Base-by-base conservation (phyloP, 495 filamentous ascomycete species). In the Annulohypoxylon nitens region DNA sequence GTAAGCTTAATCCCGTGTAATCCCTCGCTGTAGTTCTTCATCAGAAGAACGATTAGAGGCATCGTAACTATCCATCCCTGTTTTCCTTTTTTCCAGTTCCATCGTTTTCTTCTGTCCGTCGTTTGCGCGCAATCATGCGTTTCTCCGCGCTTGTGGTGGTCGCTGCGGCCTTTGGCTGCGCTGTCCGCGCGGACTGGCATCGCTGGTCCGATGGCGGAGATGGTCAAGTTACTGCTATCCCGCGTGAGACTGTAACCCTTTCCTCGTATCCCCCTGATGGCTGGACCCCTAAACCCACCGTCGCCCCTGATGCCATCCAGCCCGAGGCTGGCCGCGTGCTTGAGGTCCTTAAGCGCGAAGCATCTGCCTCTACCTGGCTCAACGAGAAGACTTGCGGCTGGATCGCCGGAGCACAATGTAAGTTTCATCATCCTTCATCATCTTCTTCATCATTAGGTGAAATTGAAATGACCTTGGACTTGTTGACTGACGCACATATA, bases 331-430 rank as follows among this genome's bases (percentile, higher is more conserved):
- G 75, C 0, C 36, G 10, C 0, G 73, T 71, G 12, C 25, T 79
- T 8, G 73, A 76, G 34, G 14, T 76, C 0, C 53, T 78, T 1
- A 43, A 55, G 16, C 59, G 61, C 47, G 53, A 58, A 10, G 50
- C 25, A 1, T 61, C 18, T n/a, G 74, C 67, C 30, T 69, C 75
- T 14, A 3, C 11, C 2, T 84, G 78, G 78, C 41, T 69, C 1
- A 80, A 83, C 54, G 30, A 33, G 0, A 41, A 73, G 50, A 84
- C 82, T 1, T 84, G 82, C 61, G 81, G 81, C 7, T 84, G 74
- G 71, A 68, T 67, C n/a, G 48, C 75, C 0, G 75, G 76, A 16
- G 5, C 53, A 9, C 70, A 71, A 0, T 81, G 80, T 82, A 75
- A 80, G 79, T 79, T 4, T 26, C 47, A 10, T 20, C 59, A 14